These are phyloP conservation scores for Trichoderma sp. DNA, from an alignment of 2,329 filamentous ascomycete species.

Conservation along the genomic window DNA sequence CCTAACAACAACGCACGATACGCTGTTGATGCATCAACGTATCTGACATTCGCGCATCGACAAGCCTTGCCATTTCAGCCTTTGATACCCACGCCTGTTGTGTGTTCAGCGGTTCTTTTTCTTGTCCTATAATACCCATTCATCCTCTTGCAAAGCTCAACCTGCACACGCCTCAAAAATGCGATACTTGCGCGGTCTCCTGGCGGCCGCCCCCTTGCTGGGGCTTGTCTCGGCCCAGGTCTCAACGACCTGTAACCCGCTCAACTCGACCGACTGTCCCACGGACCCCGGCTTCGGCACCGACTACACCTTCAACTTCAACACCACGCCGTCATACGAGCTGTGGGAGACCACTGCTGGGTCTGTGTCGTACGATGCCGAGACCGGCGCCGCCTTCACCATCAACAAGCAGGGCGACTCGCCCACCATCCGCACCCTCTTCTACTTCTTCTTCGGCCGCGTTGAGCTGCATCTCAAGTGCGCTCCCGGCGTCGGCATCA, in stretches of 20 bases:
- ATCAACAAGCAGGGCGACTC: constrained; percentile 72
- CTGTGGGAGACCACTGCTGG: constrained; percentile 73
- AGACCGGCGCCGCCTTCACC: constrained; percentile 70
- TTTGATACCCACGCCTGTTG: constrained; percentile 13
- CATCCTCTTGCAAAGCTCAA: constrained; percentile 1
- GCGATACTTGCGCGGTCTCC: constrained; percentile 32
- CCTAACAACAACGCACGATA: background rate
- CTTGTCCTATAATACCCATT: constrained; percentile 2
- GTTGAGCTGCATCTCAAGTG: constrained; percentile 79
- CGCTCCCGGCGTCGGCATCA: constrained; percentile 71
- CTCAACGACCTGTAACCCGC: constrained; percentile 75
- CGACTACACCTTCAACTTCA: constrained; percentile 65
- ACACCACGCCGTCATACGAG: constrained; percentile 58
- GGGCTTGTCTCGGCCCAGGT: constrained; percentile 69
- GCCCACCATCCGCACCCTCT: constrained; percentile 75
- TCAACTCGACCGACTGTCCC: constrained; percentile 67
- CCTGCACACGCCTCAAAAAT: constrained; percentile 14
- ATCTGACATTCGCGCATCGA: constrained; percentile 3
- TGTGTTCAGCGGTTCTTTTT: background rate
- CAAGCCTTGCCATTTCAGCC: constrained; percentile 4
- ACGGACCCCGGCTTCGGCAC: constrained; percentile 71
- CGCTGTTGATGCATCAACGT: constrained; percentile 8
- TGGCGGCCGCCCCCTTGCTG: constrained; percentile 44
- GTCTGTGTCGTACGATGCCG: constrained; percentile 60
- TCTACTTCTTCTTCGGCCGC: constrained; percentile 84